Evolutionary conservation across 192 early-diverging fungal species (phyloP).

Genomic region (Coemansia guatemalensis): DNA sequence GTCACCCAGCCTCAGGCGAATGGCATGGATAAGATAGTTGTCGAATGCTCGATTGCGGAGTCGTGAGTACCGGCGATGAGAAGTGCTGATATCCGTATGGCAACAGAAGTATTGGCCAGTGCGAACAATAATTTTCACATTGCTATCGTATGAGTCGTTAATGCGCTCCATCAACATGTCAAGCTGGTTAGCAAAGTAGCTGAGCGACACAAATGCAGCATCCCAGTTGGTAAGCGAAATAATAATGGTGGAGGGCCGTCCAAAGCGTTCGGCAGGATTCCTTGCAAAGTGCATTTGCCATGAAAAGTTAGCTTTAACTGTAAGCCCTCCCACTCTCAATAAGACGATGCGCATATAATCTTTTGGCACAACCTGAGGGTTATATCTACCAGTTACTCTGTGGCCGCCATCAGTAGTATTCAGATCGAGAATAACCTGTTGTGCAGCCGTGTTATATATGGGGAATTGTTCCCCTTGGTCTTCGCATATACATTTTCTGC

Average conservation of each 20-base stretch:
- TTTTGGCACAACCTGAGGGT: no score
- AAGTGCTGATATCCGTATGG: neutral
- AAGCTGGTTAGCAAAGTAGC: conserved; percentile 4
- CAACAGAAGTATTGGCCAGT: conserved; percentile 19
- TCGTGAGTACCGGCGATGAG: conserved; percentile 9
- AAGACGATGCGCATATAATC: no score
- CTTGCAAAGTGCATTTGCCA: conserved; percentile 1
- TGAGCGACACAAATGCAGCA: conserved; percentile 1
- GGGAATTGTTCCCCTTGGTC: no score
- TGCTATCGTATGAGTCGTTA: neutral
- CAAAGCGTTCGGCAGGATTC: conserved; percentile 3
- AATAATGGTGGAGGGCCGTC: conserved; percentile 5
- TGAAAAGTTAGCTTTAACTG: neutral
- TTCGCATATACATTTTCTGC: no score
- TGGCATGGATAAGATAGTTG: conserved; percentile 3
- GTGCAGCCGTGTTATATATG: no score
- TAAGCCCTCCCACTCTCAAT: conserved; percentile 4
- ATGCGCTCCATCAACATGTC: conserved; percentile 5
- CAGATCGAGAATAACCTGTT: no score
- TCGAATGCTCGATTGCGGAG: conserved; percentile 3
- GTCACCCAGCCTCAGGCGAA: neutral
- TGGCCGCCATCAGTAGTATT: no score
- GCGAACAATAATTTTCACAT: conserved; percentile 5
- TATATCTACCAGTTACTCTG: no score
- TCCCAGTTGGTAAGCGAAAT: conserved; percentile 15